phyloP scores from a whole-genome alignment of 179 eudicot genomes.

The Silene vulgaris region DNA sequence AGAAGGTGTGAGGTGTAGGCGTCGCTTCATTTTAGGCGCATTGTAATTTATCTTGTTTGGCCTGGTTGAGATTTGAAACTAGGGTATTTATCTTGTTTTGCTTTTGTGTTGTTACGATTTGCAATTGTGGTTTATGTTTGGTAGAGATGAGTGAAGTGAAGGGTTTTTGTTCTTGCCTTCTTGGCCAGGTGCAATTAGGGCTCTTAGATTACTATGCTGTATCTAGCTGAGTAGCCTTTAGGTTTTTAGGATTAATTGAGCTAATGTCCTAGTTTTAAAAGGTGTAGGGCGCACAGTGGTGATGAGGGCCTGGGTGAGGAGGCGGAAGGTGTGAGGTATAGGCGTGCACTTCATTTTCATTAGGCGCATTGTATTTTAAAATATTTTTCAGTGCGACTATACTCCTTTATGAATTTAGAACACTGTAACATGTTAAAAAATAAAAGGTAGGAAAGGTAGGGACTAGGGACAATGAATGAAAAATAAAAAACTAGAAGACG shows the following conservation, averaged over 20 bases:
- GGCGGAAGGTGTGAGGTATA: background rate
- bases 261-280: background rate
- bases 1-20: background rate
- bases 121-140: conserved; percentile 7
- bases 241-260: background rate
- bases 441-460: no score
- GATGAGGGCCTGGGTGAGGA: background rate
- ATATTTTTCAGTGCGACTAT: no score
- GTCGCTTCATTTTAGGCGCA: background rate
- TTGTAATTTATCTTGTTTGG: background rate
- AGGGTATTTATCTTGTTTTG: conserved; percentile 3
- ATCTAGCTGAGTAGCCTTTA: background rate
- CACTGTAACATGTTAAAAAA: no score
- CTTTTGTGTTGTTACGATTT: conserved; percentile 13
- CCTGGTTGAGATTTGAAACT: conserved; percentile 15
- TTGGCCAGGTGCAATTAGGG: background rate
- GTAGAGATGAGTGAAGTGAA: conserved; percentile 9
- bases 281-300: background rate
- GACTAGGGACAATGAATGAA: no score
- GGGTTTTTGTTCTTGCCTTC: background rate
- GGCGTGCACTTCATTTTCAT: background rate
- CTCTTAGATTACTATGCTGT: background rate
- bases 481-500: no score
- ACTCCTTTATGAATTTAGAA: no score
- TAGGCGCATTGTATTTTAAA: background rate